These are phyloP conservation scores for Blastobotrys arbuscula DNA, from an alignment of 1,139 yeast species.

Conservation along the genomic window DNA sequence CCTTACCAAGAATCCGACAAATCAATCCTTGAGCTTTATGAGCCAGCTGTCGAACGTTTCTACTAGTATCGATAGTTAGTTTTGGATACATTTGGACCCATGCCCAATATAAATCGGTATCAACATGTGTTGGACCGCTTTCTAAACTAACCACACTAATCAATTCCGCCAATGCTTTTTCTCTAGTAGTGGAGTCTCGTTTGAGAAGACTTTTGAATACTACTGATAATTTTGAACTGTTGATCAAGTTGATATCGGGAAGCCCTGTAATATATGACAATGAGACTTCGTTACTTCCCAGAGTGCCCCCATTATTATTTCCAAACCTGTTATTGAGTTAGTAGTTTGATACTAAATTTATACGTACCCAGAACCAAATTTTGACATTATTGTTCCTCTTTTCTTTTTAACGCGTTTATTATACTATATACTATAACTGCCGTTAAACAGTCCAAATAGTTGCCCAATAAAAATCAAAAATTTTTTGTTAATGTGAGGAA, in stretches of 20 bases:
- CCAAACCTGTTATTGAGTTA: slow-evolving; percentile 3
- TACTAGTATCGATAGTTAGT: slow-evolving; percentile 63
- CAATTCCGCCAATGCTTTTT: slow-evolving; percentile 66
- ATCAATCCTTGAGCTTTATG: slow-evolving; percentile 60
- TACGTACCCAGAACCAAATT: slow-evolving; percentile 3
- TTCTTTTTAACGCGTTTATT: no score
- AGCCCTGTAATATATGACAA: slow-evolving; percentile 71
- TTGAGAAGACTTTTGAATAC: slow-evolving; percentile 70
- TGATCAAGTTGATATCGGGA: slow-evolving; percentile 62
- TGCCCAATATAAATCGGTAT: slow-evolving; percentile 49
- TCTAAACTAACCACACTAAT: slow-evolving; percentile 28
- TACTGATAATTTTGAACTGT: slow-evolving; percentile 54
- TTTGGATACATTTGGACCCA: slow-evolving; percentile 86
- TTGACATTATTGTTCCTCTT: background rate
- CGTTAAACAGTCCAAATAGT: no score
- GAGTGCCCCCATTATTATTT: slow-evolving; percentile 2
- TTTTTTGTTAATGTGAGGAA: no score
- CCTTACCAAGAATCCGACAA: slow-evolving; percentile 51
- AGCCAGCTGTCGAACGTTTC: slow-evolving; percentile 52
- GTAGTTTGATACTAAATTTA: background rate
- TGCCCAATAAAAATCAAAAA: no score
- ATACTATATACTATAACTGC: no score
- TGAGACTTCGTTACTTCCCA: slow-evolving; percentile 49
- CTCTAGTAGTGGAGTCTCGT: slow-evolving; percentile 78
- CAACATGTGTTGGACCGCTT: slow-evolving; percentile 21